Evolutionary conservation across 371 early-diverging fungal genomes (phyloP), one percentile per base, ranked within the genome.

Genomic region (Nematocida major): DNA sequence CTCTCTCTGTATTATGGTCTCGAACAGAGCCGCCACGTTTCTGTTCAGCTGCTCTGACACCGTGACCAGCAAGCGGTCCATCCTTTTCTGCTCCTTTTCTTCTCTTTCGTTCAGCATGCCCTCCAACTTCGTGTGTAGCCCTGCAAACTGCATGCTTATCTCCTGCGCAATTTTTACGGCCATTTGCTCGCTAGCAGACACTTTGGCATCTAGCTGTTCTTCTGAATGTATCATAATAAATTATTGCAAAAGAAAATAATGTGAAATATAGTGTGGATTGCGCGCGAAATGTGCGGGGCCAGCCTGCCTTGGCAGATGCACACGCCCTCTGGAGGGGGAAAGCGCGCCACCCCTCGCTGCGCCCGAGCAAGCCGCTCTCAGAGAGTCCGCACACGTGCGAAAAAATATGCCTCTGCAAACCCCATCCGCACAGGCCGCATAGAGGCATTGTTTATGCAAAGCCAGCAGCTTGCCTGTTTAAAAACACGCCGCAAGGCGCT

Each of bases 61-160:
- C 57, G 53, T 68, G 13, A 48, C 69, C 38, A 78, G 53, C 22
- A 81, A 39, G 28, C 28, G 15, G 1, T 67, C 36, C 59, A 63
- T 51, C 28, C 76, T 36, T 59, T 43, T 59, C 48, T 59, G 53
- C 28, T 80, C 78, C 32, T 61, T 73, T 22, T 50, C 59, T 43
- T 80, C 81, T 68, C 67, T 61, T 28, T 81, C 69, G 9, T 69
- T 78, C 24, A 68, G 3, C 42, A 65, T 59, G n/a, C 69, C 36
- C 54, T 81, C 79, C 38, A 62, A 57, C 36, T 43, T 59, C 15
- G 32, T 20, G 7, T 62, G 24, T n/a, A 80, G 36, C 1, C 28
- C 61, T 20, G 24, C 11, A 3, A 26, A 26, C 30, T 48, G 32
- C 15, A 18, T 50, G 50, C 69, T 32, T n/a, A 34, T 47, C 47